Percentiles rank a stretch among this genome's conserved stretches.
Evolutionary conservation across 2,329 filamentous ascomycete species (phyloP).

Genomic region (Nectriaceae sp.): DNA sequence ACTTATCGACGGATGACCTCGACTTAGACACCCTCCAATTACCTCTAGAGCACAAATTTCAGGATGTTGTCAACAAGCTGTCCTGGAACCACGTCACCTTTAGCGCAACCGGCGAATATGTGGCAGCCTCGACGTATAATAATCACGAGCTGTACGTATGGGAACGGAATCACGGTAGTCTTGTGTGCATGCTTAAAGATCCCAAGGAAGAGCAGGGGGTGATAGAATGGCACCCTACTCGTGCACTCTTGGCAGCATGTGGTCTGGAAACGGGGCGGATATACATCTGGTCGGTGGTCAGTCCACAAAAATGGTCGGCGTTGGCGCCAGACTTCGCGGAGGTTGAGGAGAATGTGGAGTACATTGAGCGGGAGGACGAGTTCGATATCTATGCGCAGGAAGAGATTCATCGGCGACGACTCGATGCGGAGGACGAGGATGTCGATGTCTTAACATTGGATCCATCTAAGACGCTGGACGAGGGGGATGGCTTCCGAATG

Average conservation of each 20-base stretch:
- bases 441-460: slow-evolving; percentile 86
- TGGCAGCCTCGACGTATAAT: slow-evolving; percentile 95
- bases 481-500: slow-evolving; percentile 76
- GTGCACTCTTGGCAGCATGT: slow-evolving; percentile 85
- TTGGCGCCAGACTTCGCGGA: slow-evolving; percentile 96
- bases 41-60: slow-evolving; percentile 95
- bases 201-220: slow-evolving; percentile 95
- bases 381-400: slow-evolving; percentile 97
- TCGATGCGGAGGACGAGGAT: slow-evolving; percentile 91
- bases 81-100: slow-evolving; percentile 98
- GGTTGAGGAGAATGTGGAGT: slow-evolving; percentile 97
- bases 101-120: slow-evolving; percentile 91
- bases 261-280: slow-evolving; percentile 91
- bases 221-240: slow-evolving; percentile 94
- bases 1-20: slow-evolving; percentile 67
- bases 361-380: slow-evolving; percentile 92
- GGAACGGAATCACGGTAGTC: slow-evolving; percentile 89
- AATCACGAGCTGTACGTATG: slow-evolving; percentile 99
- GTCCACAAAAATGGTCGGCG: slow-evolving; percentile 95
- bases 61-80: slow-evolving; percentile 92
- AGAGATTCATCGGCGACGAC: slow-evolving; percentile 85
- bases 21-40: slow-evolving; percentile 86
- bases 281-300: slow-evolving; percentile 94
- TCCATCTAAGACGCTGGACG: slow-evolving; percentile 60
- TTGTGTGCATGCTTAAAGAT: slow-evolving; percentile 96